A percentile compares a stretch with the other conserved stretches of the same genome.
These are phyloP conservation scores for Fistulinella staudtii DNA, from an alignment of 1,284 basidiomycete species.

Conservation along the genomic window DNA sequence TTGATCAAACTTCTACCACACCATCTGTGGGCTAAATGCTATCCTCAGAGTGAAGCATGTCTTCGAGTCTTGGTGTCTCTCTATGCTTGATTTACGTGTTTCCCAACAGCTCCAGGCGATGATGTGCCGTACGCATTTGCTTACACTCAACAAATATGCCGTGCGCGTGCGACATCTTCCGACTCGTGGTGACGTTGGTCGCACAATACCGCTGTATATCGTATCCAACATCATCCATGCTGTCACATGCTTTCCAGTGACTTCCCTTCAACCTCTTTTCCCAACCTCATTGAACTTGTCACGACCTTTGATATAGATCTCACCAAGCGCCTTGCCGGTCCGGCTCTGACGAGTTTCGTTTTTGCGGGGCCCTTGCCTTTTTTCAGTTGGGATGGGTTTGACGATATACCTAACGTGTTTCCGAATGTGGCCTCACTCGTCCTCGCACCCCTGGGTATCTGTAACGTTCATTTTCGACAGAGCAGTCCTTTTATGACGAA, in stretches of 20 bases:
- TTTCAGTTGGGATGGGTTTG: background rate
- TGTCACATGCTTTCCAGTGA: constrained; percentile 4
- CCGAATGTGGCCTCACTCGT: background rate
- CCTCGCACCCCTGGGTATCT: background rate
- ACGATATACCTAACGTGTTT: background rate
- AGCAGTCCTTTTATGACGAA: constrained; percentile 8
- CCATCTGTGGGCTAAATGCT: constrained; percentile 5
- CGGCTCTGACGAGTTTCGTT: constrained; percentile 8
- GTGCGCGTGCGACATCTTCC: constrained; percentile 8
- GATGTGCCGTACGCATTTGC: constrained; percentile 11
- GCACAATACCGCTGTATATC: constrained; percentile 1
- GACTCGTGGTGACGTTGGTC: constrained; percentile 10
- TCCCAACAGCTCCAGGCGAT: constrained; percentile 8
- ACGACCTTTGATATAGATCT: constrained; percentile 8
- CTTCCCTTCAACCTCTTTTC: constrained; percentile 14
- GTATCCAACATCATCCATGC: constrained; percentile 6
- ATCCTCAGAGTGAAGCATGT: constrained; percentile 5
- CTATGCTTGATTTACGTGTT: background rate
- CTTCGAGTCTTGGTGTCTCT: background rate
- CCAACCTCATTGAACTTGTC: constrained; percentile 17
- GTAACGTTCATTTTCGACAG: constrained; percentile 6
- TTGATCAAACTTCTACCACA: background rate
- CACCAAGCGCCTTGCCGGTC: constrained; percentile 11
- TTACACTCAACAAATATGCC: constrained; percentile 14
- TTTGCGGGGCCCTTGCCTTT: background rate